Base-by-base conservation (phyloP, 768 basidiomycete genomes). In the Russula ochroleuca region DNA sequence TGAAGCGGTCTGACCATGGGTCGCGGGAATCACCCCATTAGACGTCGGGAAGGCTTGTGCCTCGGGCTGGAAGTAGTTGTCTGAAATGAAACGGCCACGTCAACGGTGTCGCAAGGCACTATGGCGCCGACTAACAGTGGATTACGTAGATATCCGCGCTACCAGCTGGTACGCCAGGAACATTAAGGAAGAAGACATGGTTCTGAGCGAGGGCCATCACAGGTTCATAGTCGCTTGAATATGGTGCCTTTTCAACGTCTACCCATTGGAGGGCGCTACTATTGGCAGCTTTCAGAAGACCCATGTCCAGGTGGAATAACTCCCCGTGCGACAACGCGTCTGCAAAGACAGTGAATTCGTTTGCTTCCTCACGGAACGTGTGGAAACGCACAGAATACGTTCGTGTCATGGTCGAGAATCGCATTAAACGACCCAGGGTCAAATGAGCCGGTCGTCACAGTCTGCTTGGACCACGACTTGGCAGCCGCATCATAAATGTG, bases 341-440 rank as follows among this genome's bases (percentile, higher is more conserved):
- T 88, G 52, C 38, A 47, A n/a, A 40, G 25, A 7, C 13, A 43
- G 55, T 64, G 54, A 33, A 21, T 51, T 17, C 35, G 28, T 31
- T 2, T 31, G 6, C n/a, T 11, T 8, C 5, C 28, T 53, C 11
- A 52, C 4, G n/a, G 8, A 21, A 33, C 0, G 25, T 41, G 41
- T 69, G 64, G 17, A 71, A 55, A 75, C 79, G 67, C 73, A 89
- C 88, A 94, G 76, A 97, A 88, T 64, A 88, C 85, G 66, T 96
- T 94, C 55, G 94, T 98, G 73, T 98, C 94, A 67, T 96, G 94
- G 76, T 98, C 94, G 38, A 98, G 81, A 65, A 96, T 85, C 31
- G 89, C 83, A 31, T 78, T 80, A 69, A 86, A 87, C 21, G 83
- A 81, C 2, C 79, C 73, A 5, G 84, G 81, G 72, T 94, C 85